Evolutionary conservation across 768 basidiomycete genomes (phyloP), one percentile per base, ranked within the genome.

Genomic region (Amanita polypyramis): DNA sequence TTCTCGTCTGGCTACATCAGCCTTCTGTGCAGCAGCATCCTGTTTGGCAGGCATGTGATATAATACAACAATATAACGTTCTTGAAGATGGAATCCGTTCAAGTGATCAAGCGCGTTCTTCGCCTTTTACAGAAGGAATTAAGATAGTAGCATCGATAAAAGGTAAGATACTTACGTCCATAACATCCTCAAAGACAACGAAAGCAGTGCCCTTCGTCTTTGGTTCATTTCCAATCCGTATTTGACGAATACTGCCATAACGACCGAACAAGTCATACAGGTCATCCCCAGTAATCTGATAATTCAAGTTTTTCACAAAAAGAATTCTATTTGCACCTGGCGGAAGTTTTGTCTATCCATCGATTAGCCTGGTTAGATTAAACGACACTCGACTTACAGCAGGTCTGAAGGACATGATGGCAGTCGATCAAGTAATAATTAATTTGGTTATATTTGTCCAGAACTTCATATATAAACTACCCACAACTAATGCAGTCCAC

Each of bases 31-130:
- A 1, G 91, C 90, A 1, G 91, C 91, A 57, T 94, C 91, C 59
- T 94, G 91, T 64, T 93, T 90, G n/a, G 91, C 84, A 32, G 93
- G 91, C 83, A 97, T 95, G 62, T 98, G 94, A 60, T 95, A 98
- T 23, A 97, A 70, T 7, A 98, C 95, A 49, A 99, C 95, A 45
- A 99, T 95, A 66, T 98, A 99, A 20, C 95, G 85, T 65, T 96
- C 95, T 69, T 93, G 92, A 50, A 99, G 65, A 69, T 99, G 95
- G 70, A 99, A 99, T 38, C 95, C 95, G 57, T 98, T 98, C 60
- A 98, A 65, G 64, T 96, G 93, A 60, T 94, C 94, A 49, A 96
- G 78, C 0, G 95, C 95, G 59, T 94, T 93, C 66, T 96, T 95
- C 17, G 95, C 95, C 89, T 96, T n/a, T n/a, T 45, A 40, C 48